A percentile compares a stretch with the other conserved stretches of the same genome.
phyloP scores from a whole-genome alignment of 2,329 filamentous ascomycete species.

The Cladophialophora bantiana region DNA sequence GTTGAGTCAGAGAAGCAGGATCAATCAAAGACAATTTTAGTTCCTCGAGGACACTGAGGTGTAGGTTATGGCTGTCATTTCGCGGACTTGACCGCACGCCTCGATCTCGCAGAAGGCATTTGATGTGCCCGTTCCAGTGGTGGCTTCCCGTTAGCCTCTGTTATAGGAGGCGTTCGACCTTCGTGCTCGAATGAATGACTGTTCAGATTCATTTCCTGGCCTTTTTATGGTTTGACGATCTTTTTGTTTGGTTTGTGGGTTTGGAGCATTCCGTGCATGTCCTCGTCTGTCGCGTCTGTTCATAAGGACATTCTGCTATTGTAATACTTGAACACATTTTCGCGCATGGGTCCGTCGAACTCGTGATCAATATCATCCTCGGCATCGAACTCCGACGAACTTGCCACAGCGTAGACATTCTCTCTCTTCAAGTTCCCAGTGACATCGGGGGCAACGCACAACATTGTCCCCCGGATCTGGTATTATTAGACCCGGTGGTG shows the following conservation, averaged over 20 bases:
- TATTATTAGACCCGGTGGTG: conserved; percentile 45
- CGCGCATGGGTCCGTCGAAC: conserved; percentile 22
- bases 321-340: conserved; percentile 6
- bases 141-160: not conserved
- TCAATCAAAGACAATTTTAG: not conserved
- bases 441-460: conserved; percentile 67
- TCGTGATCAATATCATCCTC: conserved; percentile 31
- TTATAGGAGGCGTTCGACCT: not conserved
- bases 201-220: not conserved
- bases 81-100: not conserved
- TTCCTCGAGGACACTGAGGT: not conserved
- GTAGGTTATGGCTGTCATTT: not conserved
- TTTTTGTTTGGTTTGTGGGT: not conserved
- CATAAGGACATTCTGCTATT: conserved; percentile 14
- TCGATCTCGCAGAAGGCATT: not conserved
- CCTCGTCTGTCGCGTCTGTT: conserved; percentile 11
- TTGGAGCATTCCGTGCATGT: not conserved
- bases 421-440: conserved; percentile 69
- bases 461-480: conserved; percentile 66
- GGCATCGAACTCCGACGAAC: conserved; percentile 30
- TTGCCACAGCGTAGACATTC: conserved; percentile 59
- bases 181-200: not conserved
- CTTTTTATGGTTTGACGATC: not conserved
- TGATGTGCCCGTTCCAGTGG: not conserved
- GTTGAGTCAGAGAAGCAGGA: not conserved